A percentile compares a stretch with the other conserved stretches of the same genome.
Evolutionary conservation across 129 eudicot species (phyloP).

Genomic region (Flaveria ramosissima): DNA sequence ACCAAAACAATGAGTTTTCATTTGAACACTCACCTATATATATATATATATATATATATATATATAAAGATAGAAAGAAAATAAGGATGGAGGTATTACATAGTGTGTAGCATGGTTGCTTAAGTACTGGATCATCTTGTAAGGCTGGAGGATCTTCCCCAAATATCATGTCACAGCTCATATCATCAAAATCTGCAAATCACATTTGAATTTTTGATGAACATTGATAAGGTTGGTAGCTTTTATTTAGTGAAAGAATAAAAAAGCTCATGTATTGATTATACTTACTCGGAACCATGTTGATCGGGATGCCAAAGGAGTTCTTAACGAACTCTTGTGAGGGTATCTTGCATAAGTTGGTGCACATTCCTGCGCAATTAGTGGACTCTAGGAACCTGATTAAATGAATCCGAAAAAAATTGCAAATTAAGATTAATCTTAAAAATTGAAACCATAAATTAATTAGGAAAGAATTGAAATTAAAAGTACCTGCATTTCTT

Average conservation of each 20-base stretch:
- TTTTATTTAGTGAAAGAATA: no score
- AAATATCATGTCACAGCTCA: slow-evolving; percentile 91
- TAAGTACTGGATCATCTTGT: slow-evolving; percentile 59
- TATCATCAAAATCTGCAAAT: slow-evolving; percentile 84
- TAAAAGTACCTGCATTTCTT: slow-evolving; percentile 83
- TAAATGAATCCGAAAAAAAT: background rate
- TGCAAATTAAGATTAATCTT: no score
- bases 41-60: no score
- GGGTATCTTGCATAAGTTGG: slow-evolving; percentile 90
- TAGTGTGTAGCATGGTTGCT: slow-evolving; percentile 85
- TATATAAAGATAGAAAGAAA: background rate
- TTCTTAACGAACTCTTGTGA: slow-evolving; percentile 82
- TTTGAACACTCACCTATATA: no score
- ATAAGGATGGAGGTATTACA: slow-evolving; percentile 38
- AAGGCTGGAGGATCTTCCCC: slow-evolving; percentile 72
- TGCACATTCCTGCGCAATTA: slow-evolving; percentile 95
- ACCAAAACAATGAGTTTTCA: no score
- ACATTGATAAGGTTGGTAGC: no score
- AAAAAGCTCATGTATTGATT: no score
- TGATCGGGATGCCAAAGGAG: slow-evolving; percentile 70
- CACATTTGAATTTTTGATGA: no score
- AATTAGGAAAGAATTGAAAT: no score
- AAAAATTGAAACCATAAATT: no score
- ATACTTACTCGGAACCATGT: slow-evolving; percentile 96
- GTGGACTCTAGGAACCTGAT: slow-evolving; percentile 74